A percentile compares a stretch with the other conserved stretches of the same genome.
phyloP scores from a whole-genome alignment of 176 grass and related monocot species.

The Saccharum officinarum region DNA sequence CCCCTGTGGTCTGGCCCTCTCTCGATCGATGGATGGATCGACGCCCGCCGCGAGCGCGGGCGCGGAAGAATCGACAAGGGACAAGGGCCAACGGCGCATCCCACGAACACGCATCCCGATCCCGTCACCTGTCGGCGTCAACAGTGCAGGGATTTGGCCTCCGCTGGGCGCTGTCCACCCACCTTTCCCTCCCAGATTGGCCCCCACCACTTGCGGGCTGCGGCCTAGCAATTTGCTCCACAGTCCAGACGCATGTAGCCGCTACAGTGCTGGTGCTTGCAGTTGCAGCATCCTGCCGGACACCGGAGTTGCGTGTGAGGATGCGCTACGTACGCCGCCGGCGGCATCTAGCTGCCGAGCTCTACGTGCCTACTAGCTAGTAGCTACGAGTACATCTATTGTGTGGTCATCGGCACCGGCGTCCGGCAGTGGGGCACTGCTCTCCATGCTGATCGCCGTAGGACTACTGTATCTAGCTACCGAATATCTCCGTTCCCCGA shows the following conservation, averaged over 20 bases:
- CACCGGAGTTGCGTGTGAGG: slow-evolving; percentile 13
- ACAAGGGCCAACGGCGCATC: not conserved
- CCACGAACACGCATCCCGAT: not conserved
- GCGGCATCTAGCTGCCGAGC: not conserved
- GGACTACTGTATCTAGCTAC: too few relatives aligned
- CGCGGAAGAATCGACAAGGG: slow-evolving; percentile 20
- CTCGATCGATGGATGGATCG: not conserved
- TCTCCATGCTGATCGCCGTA: not conserved
- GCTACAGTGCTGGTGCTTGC: not conserved
- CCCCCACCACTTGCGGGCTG: not conserved
- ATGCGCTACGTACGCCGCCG: slow-evolving; percentile 30
- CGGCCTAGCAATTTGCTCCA: not conserved
- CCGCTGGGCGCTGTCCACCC: not conserved
- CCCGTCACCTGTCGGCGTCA: slow-evolving; percentile 26
- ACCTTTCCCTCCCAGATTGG: slow-evolving; percentile 29
- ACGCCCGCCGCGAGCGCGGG: not conserved
- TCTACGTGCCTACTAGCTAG: too few relatives aligned
- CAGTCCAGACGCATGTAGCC: not conserved
- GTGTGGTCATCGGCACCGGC: too few relatives aligned
- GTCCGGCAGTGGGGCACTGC: not conserved
- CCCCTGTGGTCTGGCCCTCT: too few relatives aligned
- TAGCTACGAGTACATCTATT: not conserved
- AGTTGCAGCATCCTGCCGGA: not conserved
- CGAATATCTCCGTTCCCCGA: not conserved
- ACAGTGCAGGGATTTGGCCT: slow-evolving; percentile 31